phyloP scores from a whole-genome alignment of 148 eudicot genomes.

The Rhododendron ovatum region DNA sequence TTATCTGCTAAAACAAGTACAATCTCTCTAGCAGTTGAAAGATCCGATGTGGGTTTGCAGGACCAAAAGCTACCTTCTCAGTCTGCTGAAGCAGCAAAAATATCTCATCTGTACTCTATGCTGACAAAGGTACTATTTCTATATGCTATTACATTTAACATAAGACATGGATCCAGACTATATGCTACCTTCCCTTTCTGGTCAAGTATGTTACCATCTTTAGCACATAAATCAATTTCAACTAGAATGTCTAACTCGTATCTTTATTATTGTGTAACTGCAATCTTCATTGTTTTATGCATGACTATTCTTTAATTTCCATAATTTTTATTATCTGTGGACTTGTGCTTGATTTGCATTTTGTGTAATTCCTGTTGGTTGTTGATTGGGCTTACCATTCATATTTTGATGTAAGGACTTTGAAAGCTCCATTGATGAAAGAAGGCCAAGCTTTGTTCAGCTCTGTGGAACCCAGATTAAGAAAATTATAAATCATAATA shows the following conservation, averaged over 20 bases:
- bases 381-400: background rate
- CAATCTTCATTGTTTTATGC: background rate
- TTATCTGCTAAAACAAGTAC: constrained; percentile 21
- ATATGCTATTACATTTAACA: background rate
- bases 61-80: constrained; percentile 16
- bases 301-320: background rate
- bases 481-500: background rate
- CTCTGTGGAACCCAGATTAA: background rate
- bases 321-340: background rate
- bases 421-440: background rate
- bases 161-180: background rate
- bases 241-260: background rate
- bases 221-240: background rate
- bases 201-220: background rate
- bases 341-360: background rate
- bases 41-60: constrained; percentile 20
- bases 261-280: background rate
- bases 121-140: constrained; percentile 52
- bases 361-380: background rate
- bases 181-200: background rate
- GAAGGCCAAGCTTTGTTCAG: background rate
- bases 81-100: constrained; percentile 50
- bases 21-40: constrained; percentile 23
- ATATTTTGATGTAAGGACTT: background rate
- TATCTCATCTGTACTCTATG: constrained; percentile 47